A percentile compares a stretch with the other conserved stretches of the same genome.
Evolutionary conservation across 2,329 filamentous ascomycete genomes (phyloP).

Genomic region (Cercospora sp.): DNA sequence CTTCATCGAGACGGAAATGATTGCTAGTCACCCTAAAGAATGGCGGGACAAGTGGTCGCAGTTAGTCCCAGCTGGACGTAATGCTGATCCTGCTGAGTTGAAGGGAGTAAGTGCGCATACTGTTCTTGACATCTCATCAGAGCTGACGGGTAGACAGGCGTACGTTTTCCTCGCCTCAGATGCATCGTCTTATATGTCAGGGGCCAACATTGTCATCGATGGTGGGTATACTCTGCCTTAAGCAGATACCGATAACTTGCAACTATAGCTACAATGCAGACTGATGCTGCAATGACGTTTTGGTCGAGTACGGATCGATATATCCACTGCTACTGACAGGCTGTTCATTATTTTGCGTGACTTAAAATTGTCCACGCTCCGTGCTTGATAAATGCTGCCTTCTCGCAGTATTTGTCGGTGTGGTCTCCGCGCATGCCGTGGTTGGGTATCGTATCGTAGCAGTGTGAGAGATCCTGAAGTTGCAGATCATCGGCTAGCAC

Average conservation of each 20-base stretch:
- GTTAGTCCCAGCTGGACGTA: slow-evolving; percentile 44
- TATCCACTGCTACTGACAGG: not conserved
- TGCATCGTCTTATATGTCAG: slow-evolving; percentile 54
- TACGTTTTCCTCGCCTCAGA: slow-evolving; percentile 53
- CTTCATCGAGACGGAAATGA: slow-evolving; percentile 46
- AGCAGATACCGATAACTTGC: not conserved
- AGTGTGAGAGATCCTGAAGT: not conserved
- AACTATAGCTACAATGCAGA: not conserved
- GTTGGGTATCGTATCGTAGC: not conserved
- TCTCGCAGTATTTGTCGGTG: not conserved
- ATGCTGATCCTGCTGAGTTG: slow-evolving; percentile 44
- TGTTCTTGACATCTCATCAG: not conserved
- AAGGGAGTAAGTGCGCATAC: slow-evolving; percentile 32
- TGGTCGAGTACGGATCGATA: not conserved
- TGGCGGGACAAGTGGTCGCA: slow-evolving; percentile 44
- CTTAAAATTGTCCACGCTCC: not conserved
- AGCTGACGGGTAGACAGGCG: slow-evolving; percentile 33
- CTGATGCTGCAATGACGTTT: not conserved
- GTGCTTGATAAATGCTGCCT: not conserved
- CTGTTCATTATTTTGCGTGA: not conserved
- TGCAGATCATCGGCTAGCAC: not conserved
- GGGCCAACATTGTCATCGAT: slow-evolving; percentile 51
- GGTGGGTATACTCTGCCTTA: slow-evolving; percentile 49
- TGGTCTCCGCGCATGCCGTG: not conserved
- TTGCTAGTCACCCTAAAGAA: slow-evolving; percentile 40